phyloP scores from a whole-genome alignment of 2,329 filamentous ascomycete species.

The Colletotrichum lupini region DNA sequence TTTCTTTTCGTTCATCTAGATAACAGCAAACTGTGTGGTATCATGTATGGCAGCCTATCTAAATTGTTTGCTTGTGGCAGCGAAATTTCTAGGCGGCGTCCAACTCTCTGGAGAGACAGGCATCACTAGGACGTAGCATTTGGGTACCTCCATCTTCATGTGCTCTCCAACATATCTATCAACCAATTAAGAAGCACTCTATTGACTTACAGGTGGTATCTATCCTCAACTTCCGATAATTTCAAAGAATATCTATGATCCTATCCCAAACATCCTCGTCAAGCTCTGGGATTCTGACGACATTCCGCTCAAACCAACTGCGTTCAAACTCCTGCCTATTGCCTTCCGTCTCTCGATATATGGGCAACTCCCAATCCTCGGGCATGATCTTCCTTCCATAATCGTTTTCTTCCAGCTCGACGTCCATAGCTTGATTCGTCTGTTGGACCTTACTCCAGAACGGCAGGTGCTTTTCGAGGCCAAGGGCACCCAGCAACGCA shows the following conservation, averaged over 20 bases:
- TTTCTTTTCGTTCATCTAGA: background rate
- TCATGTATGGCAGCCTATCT: too few relatives aligned
- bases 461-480: background rate
- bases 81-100: too few relatives aligned
- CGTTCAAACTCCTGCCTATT: background rate
- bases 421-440: background rate
- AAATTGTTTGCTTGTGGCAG: background rate
- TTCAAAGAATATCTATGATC: background rate
- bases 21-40: background rate
- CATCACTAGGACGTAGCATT: too few relatives aligned
- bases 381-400: background rate
- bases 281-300: background rate
- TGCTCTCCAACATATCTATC: background rate
- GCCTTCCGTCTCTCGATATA: too few relatives aligned
- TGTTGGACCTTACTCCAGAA: background rate
- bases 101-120: background rate
- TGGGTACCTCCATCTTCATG: background rate
- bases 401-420: background rate
- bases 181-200: fast-evolving
- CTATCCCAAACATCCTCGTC: background rate
- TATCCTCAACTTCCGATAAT: too few relatives aligned
- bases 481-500: background rate
- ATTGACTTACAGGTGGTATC: background rate
- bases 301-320: background rate
- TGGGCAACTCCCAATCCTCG: background rate